Percentiles rank a stretch among this genome's conserved stretches.
These are phyloP conservation scores for Metarhizium rileyi DNA, from an alignment of 2,329 filamentous ascomycete genomes.

Conservation along the genomic window DNA sequence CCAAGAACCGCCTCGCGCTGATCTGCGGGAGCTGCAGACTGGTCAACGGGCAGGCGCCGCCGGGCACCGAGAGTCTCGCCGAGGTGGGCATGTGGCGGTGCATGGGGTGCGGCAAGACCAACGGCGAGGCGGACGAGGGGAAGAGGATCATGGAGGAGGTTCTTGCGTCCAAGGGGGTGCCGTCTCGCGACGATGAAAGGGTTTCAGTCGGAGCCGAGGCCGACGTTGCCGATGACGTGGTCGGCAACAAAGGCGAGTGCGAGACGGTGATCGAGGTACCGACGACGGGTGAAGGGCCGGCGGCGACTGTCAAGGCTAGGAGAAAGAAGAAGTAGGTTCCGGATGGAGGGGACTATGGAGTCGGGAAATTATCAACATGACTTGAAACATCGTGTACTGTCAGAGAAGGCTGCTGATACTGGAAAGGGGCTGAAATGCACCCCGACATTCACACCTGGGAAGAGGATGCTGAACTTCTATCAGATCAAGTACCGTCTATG, in stretches of 20 bases:
- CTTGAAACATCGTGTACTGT: too few relatives aligned
- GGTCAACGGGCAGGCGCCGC: conserved; percentile 92
- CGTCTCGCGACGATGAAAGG: conserved; percentile 10
- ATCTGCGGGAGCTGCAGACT: conserved; percentile 76
- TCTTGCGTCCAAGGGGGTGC: conserved; percentile 20
- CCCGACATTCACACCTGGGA: too few relatives aligned
- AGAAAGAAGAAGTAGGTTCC: not conserved
- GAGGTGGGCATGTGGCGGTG: conserved; percentile 86
- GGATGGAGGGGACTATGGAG: not conserved
- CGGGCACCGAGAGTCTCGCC: conserved; percentile 65
- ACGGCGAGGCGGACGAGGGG: conserved; percentile 72
- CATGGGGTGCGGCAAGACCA: conserved; percentile 70
- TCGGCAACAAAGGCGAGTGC: too few relatives aligned
- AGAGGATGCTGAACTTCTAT: too few relatives aligned
- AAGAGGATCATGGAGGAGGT: conserved; percentile 63
- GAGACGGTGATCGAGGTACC: too few relatives aligned
- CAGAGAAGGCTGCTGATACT: too few relatives aligned
- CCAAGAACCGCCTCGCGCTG: conserved; percentile 82
- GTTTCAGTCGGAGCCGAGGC: conserved; percentile 1
- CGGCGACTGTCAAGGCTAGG: conserved; percentile 4
- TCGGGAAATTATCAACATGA: too few relatives aligned
- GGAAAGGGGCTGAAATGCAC: too few relatives aligned
- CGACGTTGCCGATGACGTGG: too few relatives aligned
- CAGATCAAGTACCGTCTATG: too few relatives aligned
- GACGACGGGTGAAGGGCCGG: not conserved